These are phyloP conservation scores for Byssoonygena ceratinophila DNA, from an alignment of 2,329 filamentous ascomycete genomes.

Conservation along the genomic window DNA sequence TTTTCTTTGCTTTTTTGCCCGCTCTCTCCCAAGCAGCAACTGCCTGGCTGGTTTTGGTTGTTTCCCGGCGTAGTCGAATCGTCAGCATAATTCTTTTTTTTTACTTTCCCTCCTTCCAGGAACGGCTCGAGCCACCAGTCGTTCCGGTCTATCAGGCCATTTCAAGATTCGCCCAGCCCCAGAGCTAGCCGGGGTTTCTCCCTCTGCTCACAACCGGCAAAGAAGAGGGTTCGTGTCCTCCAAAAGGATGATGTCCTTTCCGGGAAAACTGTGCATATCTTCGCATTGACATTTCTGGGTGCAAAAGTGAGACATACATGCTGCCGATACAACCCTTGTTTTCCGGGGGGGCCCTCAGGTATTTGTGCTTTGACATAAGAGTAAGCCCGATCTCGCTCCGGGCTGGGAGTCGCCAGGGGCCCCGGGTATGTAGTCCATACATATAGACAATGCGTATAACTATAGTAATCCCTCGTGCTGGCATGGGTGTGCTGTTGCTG, in stretches of 20 bases:
- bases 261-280: neutral
- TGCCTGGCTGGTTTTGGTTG: no score
- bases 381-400: neutral
- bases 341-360: slow-evolving; percentile 2
- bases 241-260: no score
- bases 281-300: neutral
- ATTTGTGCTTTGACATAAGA: slow-evolving; percentile 2
- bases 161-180: slow-evolving; percentile 7
- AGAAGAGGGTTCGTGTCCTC: no score
- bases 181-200: neutral
- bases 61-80: neutral
- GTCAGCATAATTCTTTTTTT: no score
- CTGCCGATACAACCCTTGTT: neutral
- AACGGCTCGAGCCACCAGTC: neutral
- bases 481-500: neutral
- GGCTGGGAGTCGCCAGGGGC: no score
- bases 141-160: slow-evolving; percentile 6
- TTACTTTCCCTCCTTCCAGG: neutral
- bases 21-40: no score
- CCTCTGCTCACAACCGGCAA: neutral
- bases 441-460: no score
- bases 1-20: neutral
- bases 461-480: neutral
- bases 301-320: slow-evolving; percentile 10
- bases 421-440: neutral